Percentiles rank a stretch among this genome's conserved stretches.
phyloP scores from a whole-genome alignment of 805 yeast species.

The Cyberlindnera maclurae region DNA sequence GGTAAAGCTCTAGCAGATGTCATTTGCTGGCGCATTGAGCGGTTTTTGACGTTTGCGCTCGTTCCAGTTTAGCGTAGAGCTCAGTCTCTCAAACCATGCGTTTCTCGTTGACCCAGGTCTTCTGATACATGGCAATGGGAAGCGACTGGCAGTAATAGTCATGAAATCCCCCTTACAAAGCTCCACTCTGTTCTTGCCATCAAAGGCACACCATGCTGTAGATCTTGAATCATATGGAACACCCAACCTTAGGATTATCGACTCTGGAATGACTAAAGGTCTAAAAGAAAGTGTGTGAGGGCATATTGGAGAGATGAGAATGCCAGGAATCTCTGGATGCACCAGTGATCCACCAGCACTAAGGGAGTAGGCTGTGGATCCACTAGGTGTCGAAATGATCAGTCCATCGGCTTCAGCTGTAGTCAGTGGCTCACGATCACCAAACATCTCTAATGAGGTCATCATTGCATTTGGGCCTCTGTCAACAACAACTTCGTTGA shows the following conservation, averaged over 20 bases:
- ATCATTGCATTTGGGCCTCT: slow-evolving; percentile 46
- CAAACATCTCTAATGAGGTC: slow-evolving; percentile 43
- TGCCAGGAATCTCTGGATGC: slow-evolving; percentile 48
- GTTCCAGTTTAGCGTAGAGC: slow-evolving; percentile 30
- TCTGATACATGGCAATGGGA: slow-evolving; percentile 26
- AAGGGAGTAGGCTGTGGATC: slow-evolving; percentile 52
- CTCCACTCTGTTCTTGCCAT: slow-evolving; percentile 29
- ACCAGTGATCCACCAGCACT: slow-evolving; percentile 49
- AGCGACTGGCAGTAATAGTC: slow-evolving; percentile 28
- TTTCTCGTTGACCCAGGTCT: slow-evolving; percentile 15
- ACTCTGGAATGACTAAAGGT: slow-evolving; percentile 43
- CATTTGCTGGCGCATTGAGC: slow-evolving; percentile 1
- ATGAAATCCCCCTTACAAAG: slow-evolving; percentile 27
- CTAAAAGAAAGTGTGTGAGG: slow-evolving; percentile 47
- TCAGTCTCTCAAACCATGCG: slow-evolving; percentile 28
- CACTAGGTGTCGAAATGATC: slow-evolving; percentile 60
- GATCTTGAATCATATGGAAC: slow-evolving; percentile 28
- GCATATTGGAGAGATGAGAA: slow-evolving; percentile 49
- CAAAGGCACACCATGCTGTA: slow-evolving; percentile 32
- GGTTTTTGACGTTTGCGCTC: slow-evolving; percentile 29
- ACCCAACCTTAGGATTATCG: slow-evolving; percentile 26
- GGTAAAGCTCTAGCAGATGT: too few species aligned
- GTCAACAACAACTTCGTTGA: slow-evolving; percentile 46
- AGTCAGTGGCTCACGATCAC: slow-evolving; percentile 43
- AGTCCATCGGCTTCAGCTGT: slow-evolving; percentile 64